Evolutionary conservation across 805 yeast genomes (phyloP).

Genomic region (Monosporozyma aerobia): DNA sequence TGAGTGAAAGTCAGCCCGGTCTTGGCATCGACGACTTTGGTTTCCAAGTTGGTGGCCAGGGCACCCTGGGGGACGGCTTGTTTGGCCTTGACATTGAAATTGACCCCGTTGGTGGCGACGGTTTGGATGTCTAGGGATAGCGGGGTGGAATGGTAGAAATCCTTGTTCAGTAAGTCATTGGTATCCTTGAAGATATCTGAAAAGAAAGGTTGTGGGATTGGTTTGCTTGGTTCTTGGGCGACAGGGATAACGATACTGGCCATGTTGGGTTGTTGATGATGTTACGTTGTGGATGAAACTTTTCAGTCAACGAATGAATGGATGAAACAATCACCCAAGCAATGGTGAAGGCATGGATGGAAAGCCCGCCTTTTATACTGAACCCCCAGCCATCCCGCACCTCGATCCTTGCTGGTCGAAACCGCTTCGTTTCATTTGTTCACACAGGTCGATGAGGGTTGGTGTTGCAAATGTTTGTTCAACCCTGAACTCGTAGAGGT

Average conservation of each 20-base stretch:
- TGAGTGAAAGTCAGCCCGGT: conserved; percentile 89
- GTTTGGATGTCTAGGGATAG: conserved; percentile 87
- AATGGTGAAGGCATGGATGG: too few relatives aligned
- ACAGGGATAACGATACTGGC: background rate
- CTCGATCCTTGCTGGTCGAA: too few relatives aligned
- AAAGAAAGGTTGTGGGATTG: conserved; percentile 61
- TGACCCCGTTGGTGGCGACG: conserved; percentile 91
- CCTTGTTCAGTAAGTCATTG: conserved; percentile 81
- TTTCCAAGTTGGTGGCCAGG: conserved; percentile 81
- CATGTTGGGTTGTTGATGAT: background rate
- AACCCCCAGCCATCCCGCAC: too few relatives aligned
- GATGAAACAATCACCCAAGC: too few relatives aligned
- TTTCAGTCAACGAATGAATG: too few relatives aligned
- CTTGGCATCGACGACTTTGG: conserved; percentile 86
- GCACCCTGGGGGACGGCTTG: conserved; percentile 65
- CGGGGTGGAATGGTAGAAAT: conserved; percentile 86
- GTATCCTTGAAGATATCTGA: conserved; percentile 88
- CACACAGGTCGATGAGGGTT: background rate
- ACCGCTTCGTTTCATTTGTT: background rate
- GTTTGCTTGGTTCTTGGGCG: conserved; percentile 37
- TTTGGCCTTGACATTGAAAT: conserved; percentile 90
- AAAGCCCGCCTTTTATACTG: too few relatives aligned
- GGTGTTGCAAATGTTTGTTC: background rate
- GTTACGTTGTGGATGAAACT: background rate
- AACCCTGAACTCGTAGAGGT: background rate